These are phyloP conservation scores for Ophiocordyceps camponoti-rufipedis DNA, from an alignment of 2,329 filamentous ascomycete species.

Conservation along the genomic window DNA sequence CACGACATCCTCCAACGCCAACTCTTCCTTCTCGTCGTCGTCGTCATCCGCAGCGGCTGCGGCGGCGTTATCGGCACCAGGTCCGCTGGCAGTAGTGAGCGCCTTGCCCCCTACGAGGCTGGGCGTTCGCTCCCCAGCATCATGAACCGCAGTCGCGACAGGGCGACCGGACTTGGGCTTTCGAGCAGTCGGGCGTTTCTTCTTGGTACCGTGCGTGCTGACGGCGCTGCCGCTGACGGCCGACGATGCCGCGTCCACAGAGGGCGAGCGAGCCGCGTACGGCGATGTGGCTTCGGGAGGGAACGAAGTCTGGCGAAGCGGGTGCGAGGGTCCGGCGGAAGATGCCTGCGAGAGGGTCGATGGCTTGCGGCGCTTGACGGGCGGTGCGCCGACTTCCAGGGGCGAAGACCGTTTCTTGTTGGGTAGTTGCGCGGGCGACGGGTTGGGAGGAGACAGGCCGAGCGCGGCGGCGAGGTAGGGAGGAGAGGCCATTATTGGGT, in stretches of 20 bases:
- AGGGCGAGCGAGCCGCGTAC: constrained; percentile 41
- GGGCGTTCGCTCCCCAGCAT: constrained; percentile 21
- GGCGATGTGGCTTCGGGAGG: constrained; percentile 44
- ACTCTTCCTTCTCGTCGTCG: constrained; percentile 36
- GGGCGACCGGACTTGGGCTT: constrained; percentile 32
- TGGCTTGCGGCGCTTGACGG: constrained; percentile 51
- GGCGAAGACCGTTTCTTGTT: constrained; percentile 43
- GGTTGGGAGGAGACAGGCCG: constrained; percentile 36
- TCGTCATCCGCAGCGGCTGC: constrained; percentile 30
- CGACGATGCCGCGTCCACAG: constrained; percentile 36
- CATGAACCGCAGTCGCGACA: constrained; percentile 24
- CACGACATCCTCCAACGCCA: constrained; percentile 37
- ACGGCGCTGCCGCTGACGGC: constrained; percentile 43
- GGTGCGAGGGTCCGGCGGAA: constrained; percentile 32
- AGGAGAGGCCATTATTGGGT: constrained; percentile 33
- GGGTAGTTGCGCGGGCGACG: constrained; percentile 28
- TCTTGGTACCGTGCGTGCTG: constrained; percentile 28
- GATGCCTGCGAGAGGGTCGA: constrained; percentile 42
- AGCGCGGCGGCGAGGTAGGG: constrained; percentile 29
- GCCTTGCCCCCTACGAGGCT: constrained; percentile 22
- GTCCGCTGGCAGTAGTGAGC: constrained; percentile 25
- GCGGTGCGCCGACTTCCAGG: constrained; percentile 31
- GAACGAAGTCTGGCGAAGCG: constrained; percentile 66
- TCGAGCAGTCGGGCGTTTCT: constrained; percentile 35
- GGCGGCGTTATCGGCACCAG: constrained; percentile 21